Conservation (phyloP, 176 grass and related monocot species). For the Musa schizocarpa region DNA sequence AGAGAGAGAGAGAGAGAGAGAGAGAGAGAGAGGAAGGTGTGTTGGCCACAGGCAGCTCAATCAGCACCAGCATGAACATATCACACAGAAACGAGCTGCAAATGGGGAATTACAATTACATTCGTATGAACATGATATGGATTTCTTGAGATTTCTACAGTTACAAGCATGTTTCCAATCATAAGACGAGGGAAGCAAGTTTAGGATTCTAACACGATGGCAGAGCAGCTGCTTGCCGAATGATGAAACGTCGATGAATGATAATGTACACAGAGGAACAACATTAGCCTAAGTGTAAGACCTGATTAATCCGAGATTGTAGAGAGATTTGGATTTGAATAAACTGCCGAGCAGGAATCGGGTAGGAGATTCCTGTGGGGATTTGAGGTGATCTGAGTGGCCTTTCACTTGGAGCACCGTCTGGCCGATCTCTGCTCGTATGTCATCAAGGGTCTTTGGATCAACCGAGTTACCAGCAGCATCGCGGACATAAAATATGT, state of each 20-base stretch:
- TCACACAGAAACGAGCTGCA: background rate
- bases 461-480: conserved; percentile 43
- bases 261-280: background rate
- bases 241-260: background rate
- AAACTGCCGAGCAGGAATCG: conserved; percentile 59
- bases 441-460: conserved; percentile 60
- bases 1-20: too few relatives aligned
- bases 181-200: too few relatives aligned
- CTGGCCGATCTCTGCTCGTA: conserved; percentile 57
- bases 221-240: background rate
- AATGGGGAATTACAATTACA: background rate
- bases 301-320: conserved; percentile 40
- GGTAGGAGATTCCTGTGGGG: conserved; percentile 43
- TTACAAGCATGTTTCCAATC: background rate
- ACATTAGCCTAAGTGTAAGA: conserved; percentile 10
- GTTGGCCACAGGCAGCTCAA: too few relatives aligned
- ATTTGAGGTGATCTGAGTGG: conserved; percentile 30
- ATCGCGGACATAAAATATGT: conserved; percentile 67
- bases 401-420: conserved; percentile 60
- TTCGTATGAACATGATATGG: background rate
- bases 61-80: too few relatives aligned
- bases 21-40: too few relatives aligned
- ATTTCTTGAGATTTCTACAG: background rate
- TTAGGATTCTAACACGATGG: background rate
- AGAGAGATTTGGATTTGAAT: conserved; percentile 57